A percentile compares a stretch with the other conserved stretches of the same genome.
Evolutionary conservation across 805 yeast genomes (phyloP).

Genomic region (Spathaspora girioi): DNA sequence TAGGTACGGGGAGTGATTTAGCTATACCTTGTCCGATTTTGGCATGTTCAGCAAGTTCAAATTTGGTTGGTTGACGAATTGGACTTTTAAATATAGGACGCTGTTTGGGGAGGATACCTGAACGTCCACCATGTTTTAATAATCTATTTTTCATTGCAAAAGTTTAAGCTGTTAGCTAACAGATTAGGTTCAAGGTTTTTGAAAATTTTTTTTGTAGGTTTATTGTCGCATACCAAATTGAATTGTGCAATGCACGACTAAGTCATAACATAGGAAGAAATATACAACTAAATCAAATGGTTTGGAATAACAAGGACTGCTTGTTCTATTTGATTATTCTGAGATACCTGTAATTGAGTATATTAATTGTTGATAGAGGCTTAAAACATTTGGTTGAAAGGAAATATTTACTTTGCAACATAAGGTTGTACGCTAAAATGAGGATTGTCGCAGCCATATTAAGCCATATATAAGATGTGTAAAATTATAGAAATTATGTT

Average conservation of each 20-base stretch:
- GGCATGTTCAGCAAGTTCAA: constrained; percentile 39
- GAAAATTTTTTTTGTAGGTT: not conserved
- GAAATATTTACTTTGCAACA: no score
- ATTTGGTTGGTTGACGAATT: constrained; percentile 45
- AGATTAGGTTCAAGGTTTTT: not conserved
- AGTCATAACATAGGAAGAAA: not conserved
- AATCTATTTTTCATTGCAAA: constrained; percentile 47
- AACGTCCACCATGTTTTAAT: constrained; percentile 55
- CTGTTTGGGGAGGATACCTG: constrained; percentile 79
- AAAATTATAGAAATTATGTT: no score
- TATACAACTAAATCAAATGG: no score
- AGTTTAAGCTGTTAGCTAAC: not conserved
- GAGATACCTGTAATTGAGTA: no score
- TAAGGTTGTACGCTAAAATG: no score
- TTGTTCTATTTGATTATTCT: no score
- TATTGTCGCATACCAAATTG: no score
- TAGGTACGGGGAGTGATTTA: constrained; percentile 64
- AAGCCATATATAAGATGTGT: no score
- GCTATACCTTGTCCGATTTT: constrained; percentile 64
- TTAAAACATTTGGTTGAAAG: no score
- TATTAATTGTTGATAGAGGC: no score
- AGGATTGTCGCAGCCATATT: no score
- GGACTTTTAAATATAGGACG: constrained; percentile 75
- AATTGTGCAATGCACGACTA: not conserved
- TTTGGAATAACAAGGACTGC: no score